Conservation (phyloP, 257 asterid genomes). For the Pogostemon cablin region DNA sequence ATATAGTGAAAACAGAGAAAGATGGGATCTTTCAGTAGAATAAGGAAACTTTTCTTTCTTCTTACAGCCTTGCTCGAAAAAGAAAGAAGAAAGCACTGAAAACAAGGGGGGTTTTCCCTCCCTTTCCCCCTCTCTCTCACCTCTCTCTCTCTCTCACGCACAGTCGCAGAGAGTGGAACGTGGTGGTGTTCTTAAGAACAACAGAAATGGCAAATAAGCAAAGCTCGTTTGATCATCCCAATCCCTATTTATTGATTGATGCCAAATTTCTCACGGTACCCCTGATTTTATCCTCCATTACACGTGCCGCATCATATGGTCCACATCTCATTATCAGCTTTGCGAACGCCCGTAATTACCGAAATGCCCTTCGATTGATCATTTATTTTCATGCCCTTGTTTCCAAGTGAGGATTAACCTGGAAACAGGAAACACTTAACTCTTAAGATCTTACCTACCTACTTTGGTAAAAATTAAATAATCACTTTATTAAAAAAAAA, state of each 20-base stretch:
- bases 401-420: constrained; percentile 15
- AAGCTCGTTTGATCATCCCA: constrained; percentile 13
- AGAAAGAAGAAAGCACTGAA: constrained; percentile 31
- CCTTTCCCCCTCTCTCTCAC: not conserved
- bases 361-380: not conserved
- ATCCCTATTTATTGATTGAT: constrained; percentile 33
- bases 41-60: constrained; percentile 5
- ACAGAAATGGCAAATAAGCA: constrained; percentile 30
- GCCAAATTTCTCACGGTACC: constrained; percentile 28
- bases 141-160: not conserved
- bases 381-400: not conserved
- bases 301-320: constrained; percentile 36
- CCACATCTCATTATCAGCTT: constrained; percentile 11
- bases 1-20: not conserved
- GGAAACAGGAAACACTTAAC: not conserved
- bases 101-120: constrained; percentile 27
- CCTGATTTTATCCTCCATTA: constrained; percentile 35
- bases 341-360: not conserved
- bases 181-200: not conserved
- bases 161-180: not conserved
- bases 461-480: constrained; percentile 7
- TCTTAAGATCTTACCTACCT: not conserved
- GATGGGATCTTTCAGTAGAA: constrained; percentile 15
- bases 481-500: too few relatives aligned
- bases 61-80: constrained; percentile 16